phyloP scores from a whole-genome alignment of 1,284 basidiomycete genomes.

The Prillingera fragicola region DNA sequence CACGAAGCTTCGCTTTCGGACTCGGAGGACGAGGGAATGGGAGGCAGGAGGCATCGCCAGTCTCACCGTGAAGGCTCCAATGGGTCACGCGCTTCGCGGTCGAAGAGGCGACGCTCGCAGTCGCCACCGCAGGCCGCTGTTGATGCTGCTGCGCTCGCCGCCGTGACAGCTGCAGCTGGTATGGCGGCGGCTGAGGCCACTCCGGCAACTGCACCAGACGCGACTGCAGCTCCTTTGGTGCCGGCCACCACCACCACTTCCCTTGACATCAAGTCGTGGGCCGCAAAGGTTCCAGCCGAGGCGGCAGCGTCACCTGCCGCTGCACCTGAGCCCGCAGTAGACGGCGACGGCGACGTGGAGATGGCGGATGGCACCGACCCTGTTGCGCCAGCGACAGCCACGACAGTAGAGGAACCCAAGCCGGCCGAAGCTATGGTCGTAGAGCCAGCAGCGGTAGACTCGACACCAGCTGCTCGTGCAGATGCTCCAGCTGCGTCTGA shows the following conservation, averaged over 20 bases:
- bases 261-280: slow-evolving; percentile 18
- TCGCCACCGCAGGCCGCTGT: slow-evolving; percentile 13
- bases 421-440: too few species aligned
- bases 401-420: neutral
- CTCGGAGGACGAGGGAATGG: slow-evolving; percentile 52
- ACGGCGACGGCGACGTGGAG: slow-evolving; percentile 15
- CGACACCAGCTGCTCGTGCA: neutral
- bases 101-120: slow-evolving; percentile 10
- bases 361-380: slow-evolving; percentile 12
- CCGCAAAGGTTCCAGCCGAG: slow-evolving; percentile 6
- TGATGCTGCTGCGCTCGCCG: neutral
- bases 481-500: neutral
- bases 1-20: slow-evolving; percentile 49
- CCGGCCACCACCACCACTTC: neutral
- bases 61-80: slow-evolving; percentile 29
- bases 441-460: too few species aligned
- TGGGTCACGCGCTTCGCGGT: neutral
- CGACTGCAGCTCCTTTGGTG: neutral
- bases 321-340: neutral
- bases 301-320: neutral
- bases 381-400: too few species aligned
- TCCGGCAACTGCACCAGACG: neutral
- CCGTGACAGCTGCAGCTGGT: neutral
- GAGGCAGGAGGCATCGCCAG: slow-evolving; percentile 43
- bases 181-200: neutral